These are phyloP conservation scores for Apophysomyces trapeziformis DNA, from an alignment of 371 early-diverging fungal genomes.

Conservation along the genomic window DNA sequence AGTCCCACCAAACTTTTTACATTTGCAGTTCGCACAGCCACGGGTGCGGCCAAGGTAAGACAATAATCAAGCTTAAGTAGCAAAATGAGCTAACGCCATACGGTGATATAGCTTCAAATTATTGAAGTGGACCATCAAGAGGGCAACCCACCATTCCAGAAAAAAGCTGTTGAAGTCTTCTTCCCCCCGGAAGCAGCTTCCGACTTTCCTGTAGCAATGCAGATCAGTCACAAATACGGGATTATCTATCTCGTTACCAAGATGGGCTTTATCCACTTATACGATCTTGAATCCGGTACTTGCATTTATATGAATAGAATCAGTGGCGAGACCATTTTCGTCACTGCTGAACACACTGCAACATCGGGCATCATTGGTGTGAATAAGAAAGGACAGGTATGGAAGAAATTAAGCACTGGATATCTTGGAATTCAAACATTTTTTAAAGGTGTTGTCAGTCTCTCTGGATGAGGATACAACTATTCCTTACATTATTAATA, in stretches of 20 bases:
- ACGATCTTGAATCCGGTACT: conserved; percentile 91
- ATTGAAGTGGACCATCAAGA: conserved; percentile 97
- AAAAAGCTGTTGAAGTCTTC: conserved; percentile 90
- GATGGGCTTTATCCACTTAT: conserved; percentile 95
- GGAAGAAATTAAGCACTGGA: background rate
- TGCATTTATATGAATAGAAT: conserved; percentile 97
- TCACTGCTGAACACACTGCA: conserved; percentile 87
- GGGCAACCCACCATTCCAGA: conserved; percentile 89
- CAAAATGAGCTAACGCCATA: background rate
- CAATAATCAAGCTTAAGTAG: background rate
- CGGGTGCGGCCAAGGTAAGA: conserved; percentile 77
- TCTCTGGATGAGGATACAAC: conserved; percentile 87
- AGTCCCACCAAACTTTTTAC: conserved; percentile 89
- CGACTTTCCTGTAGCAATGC: conserved; percentile 98
- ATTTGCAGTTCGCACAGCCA: conserved; percentile 86
- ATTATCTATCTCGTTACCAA: conserved; percentile 95
- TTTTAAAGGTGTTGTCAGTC: conserved; percentile 83
- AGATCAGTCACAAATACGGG: conserved; percentile 89
- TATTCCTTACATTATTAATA: conserved; percentile 88
- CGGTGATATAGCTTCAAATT: conserved; percentile 77
- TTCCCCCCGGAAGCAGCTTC: conserved; percentile 94
- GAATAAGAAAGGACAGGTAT: conserved; percentile 95
- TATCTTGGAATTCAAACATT: background rate
- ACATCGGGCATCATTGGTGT: conserved; percentile 92
- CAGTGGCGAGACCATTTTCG: conserved; percentile 95